Conservation (phyloP, 106 monocot species). For the Phalaenopsis equestris region DNA sequence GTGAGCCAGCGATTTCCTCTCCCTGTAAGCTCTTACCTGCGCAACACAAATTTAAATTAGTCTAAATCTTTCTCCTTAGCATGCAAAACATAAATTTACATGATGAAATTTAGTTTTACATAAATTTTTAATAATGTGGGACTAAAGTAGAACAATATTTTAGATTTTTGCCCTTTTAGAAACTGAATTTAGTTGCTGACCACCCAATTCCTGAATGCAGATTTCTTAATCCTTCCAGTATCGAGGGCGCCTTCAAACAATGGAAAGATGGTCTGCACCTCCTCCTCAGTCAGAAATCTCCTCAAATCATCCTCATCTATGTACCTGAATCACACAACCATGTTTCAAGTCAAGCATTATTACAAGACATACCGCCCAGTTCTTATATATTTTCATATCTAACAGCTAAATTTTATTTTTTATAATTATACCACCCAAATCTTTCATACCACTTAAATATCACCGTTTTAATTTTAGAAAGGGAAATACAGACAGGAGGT, state of each 20-base stretch:
- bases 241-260: conserved; percentile 16
- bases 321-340: conserved; percentile 16
- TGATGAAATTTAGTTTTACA: not conserved
- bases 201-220: conserved; percentile 25
- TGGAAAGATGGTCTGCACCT: conserved; percentile 19
- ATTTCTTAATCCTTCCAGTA: conserved; percentile 16
- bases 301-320: conserved; percentile 19
- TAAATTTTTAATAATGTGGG: too few species aligned
- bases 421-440: too few species aligned
- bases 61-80: not conserved
- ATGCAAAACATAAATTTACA: not conserved
- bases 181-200: conserved; percentile 1
- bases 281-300: conserved; percentile 19
- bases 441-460: too few species aligned
- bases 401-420: too few species aligned
- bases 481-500: too few species aligned
- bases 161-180: too few species aligned
- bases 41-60: not conserved
- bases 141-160: too few species aligned
- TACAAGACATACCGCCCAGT: not conserved
- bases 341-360: not conserved
- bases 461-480: too few species aligned
- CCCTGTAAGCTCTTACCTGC: conserved; percentile 74
- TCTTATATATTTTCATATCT: too few species aligned
- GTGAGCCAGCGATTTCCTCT: conserved; percentile 70